Evolutionary conservation across 495 filamentous ascomycete species (phyloP).

Genomic region (Lasiosphaeria ovina): DNA sequence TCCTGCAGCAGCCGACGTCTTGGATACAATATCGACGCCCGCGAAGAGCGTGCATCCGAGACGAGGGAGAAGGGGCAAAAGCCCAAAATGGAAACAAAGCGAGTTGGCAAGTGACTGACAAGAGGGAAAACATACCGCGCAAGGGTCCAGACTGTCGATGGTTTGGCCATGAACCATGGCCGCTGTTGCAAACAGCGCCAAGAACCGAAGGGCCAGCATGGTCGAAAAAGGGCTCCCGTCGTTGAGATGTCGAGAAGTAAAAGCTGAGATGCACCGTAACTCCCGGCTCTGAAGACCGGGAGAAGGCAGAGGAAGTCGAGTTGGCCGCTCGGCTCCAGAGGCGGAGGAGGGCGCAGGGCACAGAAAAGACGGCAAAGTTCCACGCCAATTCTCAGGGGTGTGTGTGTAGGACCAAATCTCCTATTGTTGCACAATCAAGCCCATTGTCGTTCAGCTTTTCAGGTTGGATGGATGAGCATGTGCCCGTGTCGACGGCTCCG

Average conservation of each 20-base stretch:
- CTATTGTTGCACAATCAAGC: constrained; percentile 19
- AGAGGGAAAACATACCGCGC: constrained; percentile 26
- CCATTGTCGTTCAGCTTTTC: constrained; percentile 9
- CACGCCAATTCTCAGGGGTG: constrained; percentile 12
- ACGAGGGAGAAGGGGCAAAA: neutral
- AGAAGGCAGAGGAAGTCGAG: neutral
- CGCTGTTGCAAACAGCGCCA: constrained; percentile 24
- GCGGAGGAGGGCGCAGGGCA: neutral
- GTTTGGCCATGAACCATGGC: constrained; percentile 22
- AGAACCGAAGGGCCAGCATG: constrained; percentile 23
- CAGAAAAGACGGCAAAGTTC: neutral
- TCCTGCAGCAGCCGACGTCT: neutral
- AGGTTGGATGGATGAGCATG: neutral
- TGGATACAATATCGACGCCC: constrained; percentile 9
- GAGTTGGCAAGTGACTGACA: neutral
- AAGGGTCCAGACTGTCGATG: constrained; percentile 22
- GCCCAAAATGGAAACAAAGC: neutral
- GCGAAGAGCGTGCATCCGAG: neutral
- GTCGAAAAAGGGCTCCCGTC: constrained; percentile 6
- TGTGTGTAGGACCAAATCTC: constrained; percentile 24
- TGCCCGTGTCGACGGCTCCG: neutral
- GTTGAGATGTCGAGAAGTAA: neutral
- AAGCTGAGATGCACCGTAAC: constrained; percentile 4
- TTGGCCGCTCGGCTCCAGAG: neutral
- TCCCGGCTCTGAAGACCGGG: neutral